Evolutionary conservation across 2,329 filamentous ascomycete genomes (phyloP).

Genomic region (Emericellopsis atlantica): DNA sequence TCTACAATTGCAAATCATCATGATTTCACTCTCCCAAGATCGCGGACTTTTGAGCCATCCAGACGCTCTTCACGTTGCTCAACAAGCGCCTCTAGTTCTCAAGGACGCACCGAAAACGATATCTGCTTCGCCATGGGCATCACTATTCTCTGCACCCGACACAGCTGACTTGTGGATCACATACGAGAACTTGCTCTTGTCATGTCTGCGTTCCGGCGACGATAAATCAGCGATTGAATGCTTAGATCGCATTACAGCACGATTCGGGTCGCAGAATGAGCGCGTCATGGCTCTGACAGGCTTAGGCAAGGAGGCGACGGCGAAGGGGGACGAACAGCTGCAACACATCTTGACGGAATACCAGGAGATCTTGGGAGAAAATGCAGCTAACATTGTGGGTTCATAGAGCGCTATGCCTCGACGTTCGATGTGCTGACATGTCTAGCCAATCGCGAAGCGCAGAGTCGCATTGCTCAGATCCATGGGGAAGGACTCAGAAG

Average conservation of each 20-base stretch:
- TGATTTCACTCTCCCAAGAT: conserved; percentile 36
- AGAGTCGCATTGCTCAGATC: conserved; percentile 68
- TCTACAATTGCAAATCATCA: no score
- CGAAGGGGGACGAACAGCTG: conserved; percentile 51
- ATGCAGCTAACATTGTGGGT: conserved; percentile 69
- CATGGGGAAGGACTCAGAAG: conserved; percentile 57
- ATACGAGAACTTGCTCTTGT: conserved; percentile 77
- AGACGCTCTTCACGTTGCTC: conserved; percentile 44
- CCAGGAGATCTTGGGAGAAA: conserved; percentile 58
- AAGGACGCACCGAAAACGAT: conserved; percentile 39
- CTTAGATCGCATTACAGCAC: conserved; percentile 60
- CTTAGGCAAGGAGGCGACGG: conserved; percentile 72
- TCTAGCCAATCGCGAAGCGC: conserved; percentile 74
- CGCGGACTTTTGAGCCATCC: conserved; percentile 42
- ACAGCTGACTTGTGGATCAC: conserved; percentile 70
- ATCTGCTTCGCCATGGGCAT: conserved; percentile 38
- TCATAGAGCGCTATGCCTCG: not conserved
- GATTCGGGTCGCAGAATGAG: conserved; percentile 79
- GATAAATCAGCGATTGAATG: conserved; percentile 64
- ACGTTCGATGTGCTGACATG: not conserved
- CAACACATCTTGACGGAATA: conserved; percentile 65
- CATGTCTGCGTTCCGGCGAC: conserved; percentile 75
- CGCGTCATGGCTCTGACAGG: conserved; percentile 74
- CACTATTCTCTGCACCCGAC: conserved; percentile 48
- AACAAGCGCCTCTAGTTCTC: conserved; percentile 45